Conservation (phyloP, 75 land plant genomes). For the Cupressus sempervirens region DNA sequence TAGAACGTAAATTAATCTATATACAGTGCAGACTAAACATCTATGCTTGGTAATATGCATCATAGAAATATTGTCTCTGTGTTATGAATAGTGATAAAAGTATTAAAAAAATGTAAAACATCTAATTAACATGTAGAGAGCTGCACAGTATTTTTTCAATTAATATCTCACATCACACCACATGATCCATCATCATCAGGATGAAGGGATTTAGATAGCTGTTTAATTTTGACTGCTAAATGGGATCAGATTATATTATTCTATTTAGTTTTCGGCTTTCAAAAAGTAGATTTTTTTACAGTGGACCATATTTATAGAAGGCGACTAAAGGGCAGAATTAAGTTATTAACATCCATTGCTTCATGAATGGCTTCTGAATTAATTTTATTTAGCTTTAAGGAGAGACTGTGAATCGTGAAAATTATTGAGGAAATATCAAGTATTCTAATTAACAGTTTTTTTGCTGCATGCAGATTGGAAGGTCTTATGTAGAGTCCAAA, state of each 20-base stretch:
- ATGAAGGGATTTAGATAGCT: neutral
- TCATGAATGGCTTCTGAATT: neutral
- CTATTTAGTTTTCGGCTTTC: neutral
- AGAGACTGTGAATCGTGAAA: neutral
- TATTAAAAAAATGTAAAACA: neutral
- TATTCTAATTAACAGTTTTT: neutral
- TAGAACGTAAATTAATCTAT: neutral
- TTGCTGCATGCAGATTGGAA: conserved; percentile 27
- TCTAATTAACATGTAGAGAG: neutral
- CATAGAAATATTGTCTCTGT: neutral
- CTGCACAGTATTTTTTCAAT: neutral
- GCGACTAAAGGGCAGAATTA: neutral
- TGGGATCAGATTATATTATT: neutral
- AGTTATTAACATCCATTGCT: neutral
- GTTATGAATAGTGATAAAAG: neutral
- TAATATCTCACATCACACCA: neutral
- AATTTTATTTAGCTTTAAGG: neutral
- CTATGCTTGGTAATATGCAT: neutral
- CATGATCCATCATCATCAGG: neutral
- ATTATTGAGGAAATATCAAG: neutral
- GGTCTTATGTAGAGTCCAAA: conserved; percentile 28
- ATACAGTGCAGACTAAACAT: neutral
- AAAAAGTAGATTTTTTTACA: neutral
- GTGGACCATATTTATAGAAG: neutral
- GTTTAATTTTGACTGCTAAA: neutral